These are phyloP conservation scores for Backusella circina DNA, from an alignment of 192 early-diverging fungal genomes.

Conservation along the genomic window DNA sequence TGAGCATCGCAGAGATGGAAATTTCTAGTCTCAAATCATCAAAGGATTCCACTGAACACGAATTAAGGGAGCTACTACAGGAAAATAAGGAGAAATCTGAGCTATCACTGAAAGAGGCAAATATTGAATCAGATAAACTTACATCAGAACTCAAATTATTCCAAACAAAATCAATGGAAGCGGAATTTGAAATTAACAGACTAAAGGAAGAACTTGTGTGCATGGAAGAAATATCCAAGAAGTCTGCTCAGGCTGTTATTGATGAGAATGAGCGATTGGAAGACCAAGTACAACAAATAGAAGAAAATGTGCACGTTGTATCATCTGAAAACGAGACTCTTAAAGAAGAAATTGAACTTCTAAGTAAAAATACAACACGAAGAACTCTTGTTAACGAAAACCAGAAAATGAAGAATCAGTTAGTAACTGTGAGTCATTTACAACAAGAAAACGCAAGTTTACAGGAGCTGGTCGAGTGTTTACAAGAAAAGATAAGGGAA, in stretches of 20 bases:
- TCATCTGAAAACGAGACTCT: not conserved
- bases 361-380: not conserved
- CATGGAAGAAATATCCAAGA: not conserved
- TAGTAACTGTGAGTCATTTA: not conserved
- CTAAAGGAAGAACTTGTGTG: not conserved
- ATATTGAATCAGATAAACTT: slow-evolving; percentile 7
- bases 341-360: not conserved
- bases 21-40: not conserved
- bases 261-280: not conserved
- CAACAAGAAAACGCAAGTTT: not conserved
- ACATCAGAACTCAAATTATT: not conserved
- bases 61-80: not conserved
- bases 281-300: not conserved
- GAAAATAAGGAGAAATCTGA: slow-evolving; percentile 5
- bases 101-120: not conserved
- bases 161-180: not conserved
- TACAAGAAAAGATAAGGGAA: not conserved
- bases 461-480: not conserved
- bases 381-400: not conserved
- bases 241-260: not conserved
- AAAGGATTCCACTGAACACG: not conserved
- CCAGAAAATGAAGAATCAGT: not conserved
- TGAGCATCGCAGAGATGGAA: not conserved
- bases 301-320: not conserved
- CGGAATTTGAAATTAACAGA: not conserved